Percentiles rank a stretch among this genome's conserved stretches.
These are phyloP conservation scores for Ogataea minuta DNA, from an alignment of 805 yeast genomes.

Conservation along the genomic window DNA sequence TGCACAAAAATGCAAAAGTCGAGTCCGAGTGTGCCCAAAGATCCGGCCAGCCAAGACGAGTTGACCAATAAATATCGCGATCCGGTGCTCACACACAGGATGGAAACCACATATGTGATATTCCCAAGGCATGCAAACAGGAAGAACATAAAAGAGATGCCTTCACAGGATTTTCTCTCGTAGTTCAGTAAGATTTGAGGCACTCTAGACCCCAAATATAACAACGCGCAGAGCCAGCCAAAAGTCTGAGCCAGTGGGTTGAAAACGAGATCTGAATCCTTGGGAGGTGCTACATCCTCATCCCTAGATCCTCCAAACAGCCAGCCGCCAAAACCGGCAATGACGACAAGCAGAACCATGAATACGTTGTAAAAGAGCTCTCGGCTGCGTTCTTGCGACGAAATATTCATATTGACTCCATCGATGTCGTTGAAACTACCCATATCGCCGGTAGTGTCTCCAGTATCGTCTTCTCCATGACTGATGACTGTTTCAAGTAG, in stretches of 20 bases:
- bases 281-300: slow-evolving; percentile 35
- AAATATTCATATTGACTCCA: slow-evolving; percentile 25
- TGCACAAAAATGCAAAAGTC: slow-evolving; percentile 85
- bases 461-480: slow-evolving; percentile 32
- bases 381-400: slow-evolving; percentile 16
- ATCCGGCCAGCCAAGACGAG: slow-evolving; percentile 90
- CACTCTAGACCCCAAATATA: slow-evolving; percentile 82
- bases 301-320: slow-evolving; percentile 45
- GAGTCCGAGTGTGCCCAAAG: slow-evolving; percentile 79
- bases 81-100: slow-evolving; percentile 71
- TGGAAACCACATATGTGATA: slow-evolving; percentile 83
- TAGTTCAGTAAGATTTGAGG: slow-evolving; percentile 89
- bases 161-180: slow-evolving; percentile 89
- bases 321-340: slow-evolving; percentile 90
- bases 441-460: slow-evolving; percentile 21
- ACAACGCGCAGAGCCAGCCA: slow-evolving; percentile 76
- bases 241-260: slow-evolving; percentile 82
- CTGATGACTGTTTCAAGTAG: slow-evolving; percentile 59
- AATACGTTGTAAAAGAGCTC: slow-evolving; percentile 38
- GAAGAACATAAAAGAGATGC: slow-evolving; percentile 89
- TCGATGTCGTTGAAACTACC: slow-evolving; percentile 34
- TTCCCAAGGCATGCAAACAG: slow-evolving; percentile 95
- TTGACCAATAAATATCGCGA: slow-evolving; percentile 72
- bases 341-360: slow-evolving; percentile 64
- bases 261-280: slow-evolving; percentile 48